Evolutionary conservation across 805 yeast species (phyloP).

Genomic region (Cyberlindnera lachancei): DNA sequence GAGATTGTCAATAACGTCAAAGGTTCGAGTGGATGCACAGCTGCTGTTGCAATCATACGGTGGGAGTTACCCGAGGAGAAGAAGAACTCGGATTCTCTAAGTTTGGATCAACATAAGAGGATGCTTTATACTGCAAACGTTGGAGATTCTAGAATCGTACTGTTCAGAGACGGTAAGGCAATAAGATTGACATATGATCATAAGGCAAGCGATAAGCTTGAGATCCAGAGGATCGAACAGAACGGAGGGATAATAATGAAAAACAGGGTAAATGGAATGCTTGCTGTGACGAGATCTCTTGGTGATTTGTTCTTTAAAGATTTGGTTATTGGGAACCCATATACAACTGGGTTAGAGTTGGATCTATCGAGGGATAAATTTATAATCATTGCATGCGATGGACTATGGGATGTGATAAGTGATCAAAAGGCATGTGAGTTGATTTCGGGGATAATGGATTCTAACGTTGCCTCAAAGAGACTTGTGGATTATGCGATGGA

Average conservation of each 20-base stretch:
- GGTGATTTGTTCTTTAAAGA: constrained; percentile 94
- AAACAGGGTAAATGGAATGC: constrained; percentile 89
- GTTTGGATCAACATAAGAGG: constrained; percentile 43
- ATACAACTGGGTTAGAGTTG: constrained; percentile 81
- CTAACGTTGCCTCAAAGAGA: constrained; percentile 57
- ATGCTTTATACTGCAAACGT: constrained; percentile 91
- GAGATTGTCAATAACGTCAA: constrained; percentile 50
- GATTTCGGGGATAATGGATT: constrained; percentile 46
- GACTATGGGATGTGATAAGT: constrained; percentile 89
- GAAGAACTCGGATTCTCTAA: constrained; percentile 7
- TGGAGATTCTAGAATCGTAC: constrained; percentile 84
- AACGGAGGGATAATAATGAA: constrained; percentile 86
- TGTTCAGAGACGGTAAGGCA: constrained; percentile 69
- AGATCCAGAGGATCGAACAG: constrained; percentile 64
- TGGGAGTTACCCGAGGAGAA: constrained; percentile 54
- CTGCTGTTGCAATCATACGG: constrained; percentile 84
- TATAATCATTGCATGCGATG: constrained; percentile 90
- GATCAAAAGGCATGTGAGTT: constrained; percentile 80
- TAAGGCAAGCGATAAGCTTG: constrained; percentile 78
- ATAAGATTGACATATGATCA: constrained; percentile 85
- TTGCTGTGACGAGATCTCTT: constrained; percentile 88
- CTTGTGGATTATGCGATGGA: constrained; percentile 70
- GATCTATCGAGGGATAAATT: constrained; percentile 56
- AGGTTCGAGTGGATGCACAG: constrained; percentile 88
- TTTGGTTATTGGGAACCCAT: constrained; percentile 83